These are phyloP conservation scores for Suillus weaverae DNA, from an alignment of 768 basidiomycete species.

Conservation along the genomic window DNA sequence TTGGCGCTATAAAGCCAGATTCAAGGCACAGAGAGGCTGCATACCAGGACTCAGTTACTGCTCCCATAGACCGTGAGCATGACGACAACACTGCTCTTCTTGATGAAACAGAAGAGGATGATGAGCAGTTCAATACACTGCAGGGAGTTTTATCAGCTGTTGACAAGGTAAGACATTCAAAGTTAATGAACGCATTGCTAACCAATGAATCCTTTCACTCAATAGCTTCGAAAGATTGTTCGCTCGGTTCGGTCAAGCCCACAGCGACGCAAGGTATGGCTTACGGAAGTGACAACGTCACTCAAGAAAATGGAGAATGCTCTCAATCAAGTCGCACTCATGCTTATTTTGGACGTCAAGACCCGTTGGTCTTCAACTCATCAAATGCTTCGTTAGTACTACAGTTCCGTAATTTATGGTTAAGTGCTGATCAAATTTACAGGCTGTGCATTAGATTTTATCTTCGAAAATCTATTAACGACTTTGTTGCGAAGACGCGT, in stretches of 20 bases:
- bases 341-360: slow-evolving; percentile 30
- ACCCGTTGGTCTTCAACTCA: slow-evolving; percentile 41
- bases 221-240: neutral
- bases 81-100: neutral
- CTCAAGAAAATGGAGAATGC: neutral
- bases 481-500: neutral
- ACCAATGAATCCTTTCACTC: neutral
- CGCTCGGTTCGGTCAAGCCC: neutral
- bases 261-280: neutral
- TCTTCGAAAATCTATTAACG: neutral
- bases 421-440: neutral
- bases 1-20: neutral
- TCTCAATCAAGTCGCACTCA: neutral
- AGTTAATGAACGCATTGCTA: neutral
- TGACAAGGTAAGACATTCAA: neutral
- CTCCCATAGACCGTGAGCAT: neutral
- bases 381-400: slow-evolving; percentile 34
- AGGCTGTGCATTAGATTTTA: neutral
- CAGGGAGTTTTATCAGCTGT: neutral
- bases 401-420: neutral
- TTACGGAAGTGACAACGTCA: neutral
- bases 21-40: neutral
- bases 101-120: too few species aligned
- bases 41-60: neutral
- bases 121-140: neutral